Base-by-base conservation (phyloP, 495 filamentous ascomycete genomes). In the Neurospora sp. region DNA sequence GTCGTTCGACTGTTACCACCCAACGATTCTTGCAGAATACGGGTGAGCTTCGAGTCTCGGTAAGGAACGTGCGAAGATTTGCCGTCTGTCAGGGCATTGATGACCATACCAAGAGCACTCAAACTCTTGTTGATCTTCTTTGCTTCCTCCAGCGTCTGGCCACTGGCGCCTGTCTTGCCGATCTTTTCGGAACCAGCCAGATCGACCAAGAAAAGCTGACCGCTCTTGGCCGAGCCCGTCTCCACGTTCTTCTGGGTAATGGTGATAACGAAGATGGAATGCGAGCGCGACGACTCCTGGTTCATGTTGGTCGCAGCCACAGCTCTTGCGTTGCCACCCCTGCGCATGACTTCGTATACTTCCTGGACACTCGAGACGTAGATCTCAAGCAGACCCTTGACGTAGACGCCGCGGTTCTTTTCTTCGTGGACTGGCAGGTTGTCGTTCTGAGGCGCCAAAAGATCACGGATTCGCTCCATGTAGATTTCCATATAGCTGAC, bases 291-390 rank as follows among this genome's bases (percentile, higher is more conserved):
- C 0, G 96, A 99, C 82, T 99, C 96, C 81, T 96, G 93, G 82
- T 99, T 99, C 96, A 99, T 99, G 85, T 99, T 98, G 71, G 96
- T 99, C n/a, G 96, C 91, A 40, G 96, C 92, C n/a, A 97, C 94
- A 38, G 94, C 94, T 81, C 96, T 87, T 54, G 96, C 90, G 70
- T 88, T 86, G 76, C 94, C 96, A 83, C 96, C 96, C 76, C 94
- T 90, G 80, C 94, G 89, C 94, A 99, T 97, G 39, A 98, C 94
- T 81, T 97, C 93, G 78, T 96, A 98, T 38, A 99, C 96, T 79
- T 99, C 96, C 74, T 93, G 90, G 35, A 98, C 94, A 80, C 93
- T 96, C 20, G 93, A 95, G 31, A 98, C 96, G 78, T 99, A 99
- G 44, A 97, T 92, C 81, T 98, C 96, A 72, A 96, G 82, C 75